phyloP scores from a whole-genome alignment of 2,329 filamentous ascomycete genomes.

The Pseudopyrenochaeta lycopersici region DNA sequence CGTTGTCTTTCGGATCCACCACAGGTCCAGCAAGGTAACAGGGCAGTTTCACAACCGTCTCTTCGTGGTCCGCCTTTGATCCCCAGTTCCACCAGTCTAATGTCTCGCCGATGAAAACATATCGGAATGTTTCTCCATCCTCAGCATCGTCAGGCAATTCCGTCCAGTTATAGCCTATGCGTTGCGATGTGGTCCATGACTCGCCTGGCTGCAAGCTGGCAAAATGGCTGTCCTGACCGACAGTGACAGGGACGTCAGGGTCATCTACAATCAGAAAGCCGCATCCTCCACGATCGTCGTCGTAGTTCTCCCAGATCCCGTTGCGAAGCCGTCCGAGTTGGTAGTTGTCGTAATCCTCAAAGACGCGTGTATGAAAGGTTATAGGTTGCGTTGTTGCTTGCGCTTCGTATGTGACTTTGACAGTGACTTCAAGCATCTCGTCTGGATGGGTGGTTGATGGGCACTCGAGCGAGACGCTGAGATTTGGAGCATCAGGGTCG shows the following conservation, averaged over 20 bases:
- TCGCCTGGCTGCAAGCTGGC: slow-evolving; percentile 5
- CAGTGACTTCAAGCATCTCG: background rate
- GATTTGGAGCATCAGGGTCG: slow-evolving; percentile 2
- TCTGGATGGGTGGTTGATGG: background rate
- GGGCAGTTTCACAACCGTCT: slow-evolving; percentile 7
- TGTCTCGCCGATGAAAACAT: background rate
- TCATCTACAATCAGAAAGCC: slow-evolving; percentile 6
- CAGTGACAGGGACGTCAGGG: slow-evolving; percentile 5
- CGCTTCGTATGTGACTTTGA: slow-evolving; percentile 11
- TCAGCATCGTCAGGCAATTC: slow-evolving; percentile 6
- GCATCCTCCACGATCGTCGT: background rate
- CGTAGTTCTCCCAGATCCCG: slow-evolving; percentile 5
- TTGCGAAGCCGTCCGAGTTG: slow-evolving; percentile 4
- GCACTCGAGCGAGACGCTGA: slow-evolving; percentile 2
- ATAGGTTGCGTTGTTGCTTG: slow-evolving; percentile 1
- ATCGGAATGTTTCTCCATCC: slow-evolving; percentile 1
- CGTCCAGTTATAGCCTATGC: slow-evolving; percentile 2
- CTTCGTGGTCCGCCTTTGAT: slow-evolving; percentile 4
- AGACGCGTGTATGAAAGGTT: slow-evolving; percentile 7
- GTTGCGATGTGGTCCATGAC: slow-evolving; percentile 8
- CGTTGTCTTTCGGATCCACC: slow-evolving; percentile 5
- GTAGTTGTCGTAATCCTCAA: slow-evolving; percentile 1
- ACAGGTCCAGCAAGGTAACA: slow-evolving; percentile 8
- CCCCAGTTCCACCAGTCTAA: slow-evolving; percentile 13
- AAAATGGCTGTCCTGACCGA: slow-evolving; percentile 6